Evolutionary conservation across 257 asterid species (phyloP).

Genomic region (Catharanthus roseus): DNA sequence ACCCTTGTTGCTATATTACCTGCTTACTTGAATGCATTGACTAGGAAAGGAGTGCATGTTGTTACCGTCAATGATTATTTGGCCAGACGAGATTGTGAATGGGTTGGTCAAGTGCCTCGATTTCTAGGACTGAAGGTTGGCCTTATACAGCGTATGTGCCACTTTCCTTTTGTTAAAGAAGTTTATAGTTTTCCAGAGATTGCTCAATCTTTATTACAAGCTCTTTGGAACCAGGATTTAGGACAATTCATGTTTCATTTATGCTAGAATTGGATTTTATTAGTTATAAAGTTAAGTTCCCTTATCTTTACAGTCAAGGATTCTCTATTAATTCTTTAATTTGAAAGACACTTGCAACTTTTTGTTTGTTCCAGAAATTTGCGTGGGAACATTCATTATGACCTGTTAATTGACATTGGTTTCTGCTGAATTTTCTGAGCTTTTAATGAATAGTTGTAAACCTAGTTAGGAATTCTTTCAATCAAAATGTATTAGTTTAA

Average conservation of each 20-base stretch:
- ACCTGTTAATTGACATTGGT: not conserved
- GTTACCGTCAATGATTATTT: slow-evolving; percentile 95
- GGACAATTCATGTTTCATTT: not conserved
- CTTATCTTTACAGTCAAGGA: no score
- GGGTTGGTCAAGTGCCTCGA: slow-evolving; percentile 99
- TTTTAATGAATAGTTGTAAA: not conserved
- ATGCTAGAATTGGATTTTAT: not conserved
- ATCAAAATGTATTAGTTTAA: not conserved
- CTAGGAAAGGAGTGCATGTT: slow-evolving; percentile 89
- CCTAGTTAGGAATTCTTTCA: not conserved
- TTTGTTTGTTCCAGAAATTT: not conserved
- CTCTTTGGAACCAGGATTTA: not conserved
- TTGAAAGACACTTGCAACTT: no score
- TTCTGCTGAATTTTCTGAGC: not conserved
- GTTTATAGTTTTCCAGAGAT: not conserved
- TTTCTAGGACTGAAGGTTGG: slow-evolving; percentile 98
- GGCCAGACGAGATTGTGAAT: slow-evolving; percentile 97
- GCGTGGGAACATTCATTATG: not conserved
- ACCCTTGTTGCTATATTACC: slow-evolving; percentile 96
- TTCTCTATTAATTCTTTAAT: not conserved
- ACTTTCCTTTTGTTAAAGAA: slow-evolving; percentile 13
- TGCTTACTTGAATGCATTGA: slow-evolving; percentile 84
- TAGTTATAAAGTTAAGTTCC: not conserved
- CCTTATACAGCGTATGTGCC: slow-evolving; percentile 89
- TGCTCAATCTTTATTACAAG: not conserved